Conservation (phyloP, 2,329 filamentous ascomycete species). For the Sporothrix schenckii region DNA sequence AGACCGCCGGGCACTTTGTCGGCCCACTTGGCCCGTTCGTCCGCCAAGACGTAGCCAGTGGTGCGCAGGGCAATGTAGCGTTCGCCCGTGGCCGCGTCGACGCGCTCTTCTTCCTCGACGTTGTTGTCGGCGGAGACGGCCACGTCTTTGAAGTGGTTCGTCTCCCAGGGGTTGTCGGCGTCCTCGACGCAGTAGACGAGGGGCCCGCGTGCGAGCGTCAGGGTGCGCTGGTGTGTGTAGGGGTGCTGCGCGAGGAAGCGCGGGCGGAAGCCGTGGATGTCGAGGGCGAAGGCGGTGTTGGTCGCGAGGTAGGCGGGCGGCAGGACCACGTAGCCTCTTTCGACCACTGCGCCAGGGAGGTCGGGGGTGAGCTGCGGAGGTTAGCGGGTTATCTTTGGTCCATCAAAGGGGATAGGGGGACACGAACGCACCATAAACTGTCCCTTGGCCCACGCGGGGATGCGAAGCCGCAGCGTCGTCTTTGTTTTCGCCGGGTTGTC, state of each 20-base stretch:
- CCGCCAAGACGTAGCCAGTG: neutral
- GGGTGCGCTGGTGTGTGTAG: slow-evolving; percentile 5
- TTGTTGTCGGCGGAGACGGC: neutral
- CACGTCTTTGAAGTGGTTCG: slow-evolving; percentile 18
- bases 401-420: too few species aligned
- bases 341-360: neutral
- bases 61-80: slow-evolving; percentile 1
- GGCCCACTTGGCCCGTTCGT: neutral
- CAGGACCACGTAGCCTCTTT: slow-evolving; percentile 10
- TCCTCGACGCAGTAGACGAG: slow-evolving; percentile 23
- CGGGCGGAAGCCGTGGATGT: neutral
- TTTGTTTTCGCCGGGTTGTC: neutral
- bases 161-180: slow-evolving; percentile 11
- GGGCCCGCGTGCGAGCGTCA: slow-evolving; percentile 16
- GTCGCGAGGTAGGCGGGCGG: slow-evolving; percentile 10
- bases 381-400: neutral
- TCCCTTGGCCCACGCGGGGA: neutral
- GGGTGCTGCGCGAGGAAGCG: slow-evolving; percentile 12
- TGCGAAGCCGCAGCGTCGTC: neutral
- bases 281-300: neutral
- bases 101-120: slow-evolving; percentile 13
- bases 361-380: neutral
- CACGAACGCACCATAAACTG: neutral
- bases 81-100: neutral
- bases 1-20: neutral